Conservation (phyloP, 495 filamentous ascomycete species). For the Aspergillus asperescens region DNA sequence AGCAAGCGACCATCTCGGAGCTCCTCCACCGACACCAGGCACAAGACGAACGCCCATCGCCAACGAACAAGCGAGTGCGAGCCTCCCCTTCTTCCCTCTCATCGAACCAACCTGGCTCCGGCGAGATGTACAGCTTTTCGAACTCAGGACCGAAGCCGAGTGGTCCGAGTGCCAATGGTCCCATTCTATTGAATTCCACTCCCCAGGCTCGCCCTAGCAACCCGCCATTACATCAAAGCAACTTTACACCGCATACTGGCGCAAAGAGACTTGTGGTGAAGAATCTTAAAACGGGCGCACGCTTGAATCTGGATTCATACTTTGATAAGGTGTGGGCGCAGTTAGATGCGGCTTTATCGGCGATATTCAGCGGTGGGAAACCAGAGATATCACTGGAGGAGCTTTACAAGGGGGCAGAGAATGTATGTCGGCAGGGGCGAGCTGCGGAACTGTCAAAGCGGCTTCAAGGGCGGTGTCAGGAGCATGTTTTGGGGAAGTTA, state of each 20-base stretch:
- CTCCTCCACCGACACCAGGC: constrained; percentile 36
- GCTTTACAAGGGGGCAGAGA: constrained; percentile 85
- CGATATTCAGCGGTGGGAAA: constrained; percentile 61
- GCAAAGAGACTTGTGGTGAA: constrained; percentile 83
- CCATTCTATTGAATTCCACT: constrained; percentile 12
- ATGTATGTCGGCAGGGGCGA: constrained; percentile 72
- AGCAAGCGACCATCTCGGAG: constrained; percentile 48
- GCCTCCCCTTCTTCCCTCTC: constrained; percentile 24
- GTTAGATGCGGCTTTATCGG: constrained; percentile 63
- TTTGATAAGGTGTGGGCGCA: constrained; percentile 66
- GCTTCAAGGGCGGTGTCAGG: constrained; percentile 58
- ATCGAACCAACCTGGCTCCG: constrained; percentile 21
- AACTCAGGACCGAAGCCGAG: constrained; percentile 33
- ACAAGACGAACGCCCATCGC: constrained; percentile 19
- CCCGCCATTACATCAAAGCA: constrained; percentile 27
- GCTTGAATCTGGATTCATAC: constrained; percentile 60
- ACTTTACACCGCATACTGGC: constrained; percentile 47
- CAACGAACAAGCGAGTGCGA: constrained; percentile 41
- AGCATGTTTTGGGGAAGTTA: constrained; percentile 54
- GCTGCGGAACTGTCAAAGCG: constrained; percentile 59
- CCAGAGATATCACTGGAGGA: constrained; percentile 70
- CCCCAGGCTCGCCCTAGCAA: constrained; percentile 27
- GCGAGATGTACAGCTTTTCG: constrained; percentile 48
- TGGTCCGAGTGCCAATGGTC: constrained; percentile 21
- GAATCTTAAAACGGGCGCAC: constrained; percentile 63